Evolutionary conservation across 2,329 filamentous ascomycete species (phyloP).

Genomic region (Sporothrix curviconia): DNA sequence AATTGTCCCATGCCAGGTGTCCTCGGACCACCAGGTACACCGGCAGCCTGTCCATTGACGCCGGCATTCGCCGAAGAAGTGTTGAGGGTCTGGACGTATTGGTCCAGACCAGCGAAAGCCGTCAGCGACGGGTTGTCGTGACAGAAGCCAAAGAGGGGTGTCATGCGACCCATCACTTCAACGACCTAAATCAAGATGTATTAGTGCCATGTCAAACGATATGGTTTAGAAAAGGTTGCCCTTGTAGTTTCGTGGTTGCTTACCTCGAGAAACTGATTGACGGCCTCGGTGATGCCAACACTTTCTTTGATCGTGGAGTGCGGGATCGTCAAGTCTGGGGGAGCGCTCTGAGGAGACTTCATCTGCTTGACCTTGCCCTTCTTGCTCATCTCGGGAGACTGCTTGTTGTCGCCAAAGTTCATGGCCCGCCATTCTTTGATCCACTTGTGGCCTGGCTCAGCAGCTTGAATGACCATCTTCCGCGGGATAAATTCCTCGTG

Average conservation of each 20-base stretch:
- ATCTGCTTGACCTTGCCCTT: constrained; percentile 53
- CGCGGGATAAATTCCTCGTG: constrained; percentile 83
- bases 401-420: constrained; percentile 51
- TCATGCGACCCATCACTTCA: constrained; percentile 62
- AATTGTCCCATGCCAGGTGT: constrained; percentile 54
- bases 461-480: constrained; percentile 53
- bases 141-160: constrained; percentile 53
- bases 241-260: constrained; percentile 13
- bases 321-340: constrained; percentile 56
- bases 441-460: constrained; percentile 57
- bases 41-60: constrained; percentile 42
- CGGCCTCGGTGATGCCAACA: constrained; percentile 54
- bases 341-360: constrained; percentile 53
- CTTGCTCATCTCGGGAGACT: constrained; percentile 61
- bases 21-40: constrained; percentile 40
- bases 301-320: constrained; percentile 49
- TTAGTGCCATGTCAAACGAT: too few species aligned
- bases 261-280: constrained; percentile 61
- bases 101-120: constrained; percentile 53
- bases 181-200: constrained; percentile 41
- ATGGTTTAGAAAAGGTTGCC: background rate
- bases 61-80: constrained; percentile 26
- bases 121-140: constrained; percentile 48
- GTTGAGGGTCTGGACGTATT: constrained; percentile 49
- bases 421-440: constrained; percentile 58